These are phyloP conservation scores for Hyaloperonospora arabidopsidis DNA, from an alignment of 352 stramenopile species.

Conservation along the genomic window DNA sequence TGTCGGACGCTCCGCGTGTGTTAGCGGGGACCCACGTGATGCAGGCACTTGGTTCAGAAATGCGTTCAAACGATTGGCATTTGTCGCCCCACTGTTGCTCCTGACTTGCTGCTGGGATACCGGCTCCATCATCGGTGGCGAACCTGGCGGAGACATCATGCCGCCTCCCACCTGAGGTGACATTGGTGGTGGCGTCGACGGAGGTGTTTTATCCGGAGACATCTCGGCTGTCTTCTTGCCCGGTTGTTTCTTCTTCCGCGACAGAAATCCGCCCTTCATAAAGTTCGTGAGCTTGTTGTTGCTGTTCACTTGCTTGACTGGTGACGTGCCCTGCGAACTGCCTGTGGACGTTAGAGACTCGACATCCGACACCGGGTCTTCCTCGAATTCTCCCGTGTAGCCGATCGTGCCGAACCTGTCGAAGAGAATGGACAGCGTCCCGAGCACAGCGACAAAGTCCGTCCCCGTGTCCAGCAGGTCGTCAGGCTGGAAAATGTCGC, in stretches of 20 bases:
- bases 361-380: constrained; percentile 63
- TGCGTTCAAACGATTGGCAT: constrained; percentile 57
- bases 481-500: constrained; percentile 72
- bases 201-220: constrained; percentile 42
- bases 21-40: constrained; percentile 43
- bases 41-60: constrained; percentile 73
- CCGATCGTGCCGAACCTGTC: constrained; percentile 67
- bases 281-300: constrained; percentile 73
- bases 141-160: constrained; percentile 26
- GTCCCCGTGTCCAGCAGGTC: constrained; percentile 63
- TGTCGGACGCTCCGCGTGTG: constrained; percentile 48
- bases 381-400: constrained; percentile 47
- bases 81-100: constrained; percentile 39
- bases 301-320: constrained; percentile 52
- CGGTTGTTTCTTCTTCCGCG: constrained; percentile 53
- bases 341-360: constrained; percentile 56
- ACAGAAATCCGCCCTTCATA: constrained; percentile 75
- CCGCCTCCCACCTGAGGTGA: constrained; percentile 35
- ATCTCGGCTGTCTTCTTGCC: constrained; percentile 26
- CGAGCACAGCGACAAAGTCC: constrained; percentile 52
- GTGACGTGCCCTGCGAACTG: constrained; percentile 44
- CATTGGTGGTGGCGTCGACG: constrained; percentile 46
- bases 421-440: constrained; percentile 79
- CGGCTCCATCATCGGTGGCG: constrained; percentile 19
- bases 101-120: constrained; percentile 29